phyloP scores from a whole-genome alignment of 2,329 filamentous ascomycete species.

The Thelonectria olida region DNA sequence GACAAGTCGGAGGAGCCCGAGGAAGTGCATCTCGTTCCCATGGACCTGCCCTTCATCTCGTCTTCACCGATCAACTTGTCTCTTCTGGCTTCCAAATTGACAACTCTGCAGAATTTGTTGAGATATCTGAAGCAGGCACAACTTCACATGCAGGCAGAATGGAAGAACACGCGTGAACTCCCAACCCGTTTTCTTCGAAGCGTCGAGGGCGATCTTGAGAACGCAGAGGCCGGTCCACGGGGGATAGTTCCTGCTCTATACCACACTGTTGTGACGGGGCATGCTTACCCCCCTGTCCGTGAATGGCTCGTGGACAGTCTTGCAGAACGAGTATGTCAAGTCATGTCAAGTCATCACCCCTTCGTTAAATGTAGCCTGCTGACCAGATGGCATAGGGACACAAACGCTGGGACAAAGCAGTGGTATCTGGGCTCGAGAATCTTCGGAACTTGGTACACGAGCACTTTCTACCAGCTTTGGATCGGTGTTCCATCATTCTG shows the following conservation, averaged over 20 bases:
- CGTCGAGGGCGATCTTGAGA: constrained; percentile 78
- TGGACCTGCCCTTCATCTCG: constrained; percentile 85
- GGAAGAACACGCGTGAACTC: constrained; percentile 82
- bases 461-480: constrained; percentile 87
- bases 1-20: constrained; percentile 45
- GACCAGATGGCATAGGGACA: constrained; percentile 68
- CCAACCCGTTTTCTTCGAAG: constrained; percentile 80
- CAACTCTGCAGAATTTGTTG: constrained; percentile 85
- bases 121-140: constrained; percentile 86
- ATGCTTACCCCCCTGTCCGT: constrained; percentile 77
- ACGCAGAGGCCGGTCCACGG: constrained; percentile 63
- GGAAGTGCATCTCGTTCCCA: constrained; percentile 69
- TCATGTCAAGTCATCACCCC: no score
- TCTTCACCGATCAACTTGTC: constrained; percentile 83
- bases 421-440: constrained; percentile 79
- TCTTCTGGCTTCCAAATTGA: constrained; percentile 85
- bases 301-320: constrained; percentile 92
- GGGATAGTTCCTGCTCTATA: constrained; percentile 80
- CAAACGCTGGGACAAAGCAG: constrained; percentile 93
- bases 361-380: constrained; percentile 20
- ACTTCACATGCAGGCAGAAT: constrained; percentile 81
- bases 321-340: constrained; percentile 72
- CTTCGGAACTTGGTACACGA: constrained; percentile 84
- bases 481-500: constrained; percentile 82
- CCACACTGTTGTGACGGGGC: constrained; percentile 84